Percentiles rank a stretch among this genome's conserved stretches.
Conservation (phyloP, 352 stramenopile species). For the Phytophthora cactorum region DNA sequence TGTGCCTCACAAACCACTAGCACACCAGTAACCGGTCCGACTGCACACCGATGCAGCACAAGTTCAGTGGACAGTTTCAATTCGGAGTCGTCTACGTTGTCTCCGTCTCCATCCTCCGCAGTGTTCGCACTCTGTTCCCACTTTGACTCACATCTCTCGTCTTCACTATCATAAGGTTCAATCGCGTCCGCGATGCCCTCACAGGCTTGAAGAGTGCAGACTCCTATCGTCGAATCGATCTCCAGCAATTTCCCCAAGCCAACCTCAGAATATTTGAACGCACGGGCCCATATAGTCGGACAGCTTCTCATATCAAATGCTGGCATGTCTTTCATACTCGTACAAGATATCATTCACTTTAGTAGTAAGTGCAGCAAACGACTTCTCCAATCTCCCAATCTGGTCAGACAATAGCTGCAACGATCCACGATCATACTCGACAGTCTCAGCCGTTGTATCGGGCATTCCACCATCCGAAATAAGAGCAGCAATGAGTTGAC, state of each 20-base stretch:
- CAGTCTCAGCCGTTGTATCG: slow-evolving; percentile 33
- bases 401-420: neutral
- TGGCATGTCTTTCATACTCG: neutral
- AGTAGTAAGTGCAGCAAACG: neutral
- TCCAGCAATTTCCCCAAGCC: neutral
- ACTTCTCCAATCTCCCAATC: neutral
- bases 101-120: neutral
- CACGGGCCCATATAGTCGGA: neutral
- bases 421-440: slow-evolving; percentile 17
- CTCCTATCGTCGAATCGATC: neutral
- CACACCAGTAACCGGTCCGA: neutral
- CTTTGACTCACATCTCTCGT: neutral
- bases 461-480: slow-evolving; percentile 26
- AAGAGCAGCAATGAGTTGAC: slow-evolving; percentile 25
- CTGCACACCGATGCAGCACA: neutral
- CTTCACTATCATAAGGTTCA: neutral
- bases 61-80: neutral
- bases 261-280: neutral
- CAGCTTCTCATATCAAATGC: neutral
- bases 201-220: neutral
- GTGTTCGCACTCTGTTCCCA: neutral
- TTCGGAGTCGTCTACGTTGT: neutral
- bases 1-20: neutral
- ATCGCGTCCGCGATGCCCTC: neutral
- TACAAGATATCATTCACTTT: neutral